A percentile compares a stretch with the other conserved stretches of the same genome.
These are phyloP conservation scores for Pestalotiopsis sp. DNA, from an alignment of 2,329 filamentous ascomycete genomes.

Conservation along the genomic window DNA sequence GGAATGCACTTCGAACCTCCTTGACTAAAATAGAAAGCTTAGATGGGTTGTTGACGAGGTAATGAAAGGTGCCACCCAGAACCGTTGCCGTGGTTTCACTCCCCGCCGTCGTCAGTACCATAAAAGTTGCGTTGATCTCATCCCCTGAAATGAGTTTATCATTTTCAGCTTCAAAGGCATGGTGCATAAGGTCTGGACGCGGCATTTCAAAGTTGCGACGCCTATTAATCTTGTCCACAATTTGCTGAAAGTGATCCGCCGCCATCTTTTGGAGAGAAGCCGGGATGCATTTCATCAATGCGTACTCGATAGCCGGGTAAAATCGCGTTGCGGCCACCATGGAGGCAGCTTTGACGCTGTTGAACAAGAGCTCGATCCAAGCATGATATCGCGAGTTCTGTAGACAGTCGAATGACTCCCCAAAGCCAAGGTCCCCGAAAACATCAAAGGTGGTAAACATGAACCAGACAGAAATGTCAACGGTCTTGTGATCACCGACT, in stretches of 20 bases:
- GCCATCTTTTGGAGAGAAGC: slow-evolving; percentile 23
- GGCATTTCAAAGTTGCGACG: slow-evolving; percentile 14
- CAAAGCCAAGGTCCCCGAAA: slow-evolving; percentile 24
- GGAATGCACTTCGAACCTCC: not conserved
- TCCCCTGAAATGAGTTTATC: slow-evolving; percentile 19
- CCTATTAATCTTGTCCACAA: slow-evolving; percentile 29
- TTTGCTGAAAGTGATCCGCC: slow-evolving; percentile 23
- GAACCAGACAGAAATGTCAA: slow-evolving; percentile 19
- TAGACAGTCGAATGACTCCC: slow-evolving; percentile 21
- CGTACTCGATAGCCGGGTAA: not conserved
- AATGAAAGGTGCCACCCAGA: not conserved
- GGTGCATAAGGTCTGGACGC: slow-evolving; percentile 31
- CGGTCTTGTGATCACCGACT: not conserved
- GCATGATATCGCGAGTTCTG: not conserved
- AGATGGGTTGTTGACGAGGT: not conserved
- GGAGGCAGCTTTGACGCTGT: not conserved
- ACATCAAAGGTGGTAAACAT: slow-evolving; percentile 25
- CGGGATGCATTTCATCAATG: slow-evolving; percentile 21
- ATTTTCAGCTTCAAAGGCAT: slow-evolving; percentile 22
- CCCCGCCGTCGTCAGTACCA: not conserved
- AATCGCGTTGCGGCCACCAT: not conserved
- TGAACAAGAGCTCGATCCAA: slow-evolving; percentile 2
- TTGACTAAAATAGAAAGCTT: not conserved
- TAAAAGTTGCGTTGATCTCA: slow-evolving; percentile 31
- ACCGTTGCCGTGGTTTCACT: slow-evolving; percentile 17